These are phyloP conservation scores for Pythium brachiatum DNA, from an alignment of 352 stramenopile species.

Conservation along the genomic window DNA sequence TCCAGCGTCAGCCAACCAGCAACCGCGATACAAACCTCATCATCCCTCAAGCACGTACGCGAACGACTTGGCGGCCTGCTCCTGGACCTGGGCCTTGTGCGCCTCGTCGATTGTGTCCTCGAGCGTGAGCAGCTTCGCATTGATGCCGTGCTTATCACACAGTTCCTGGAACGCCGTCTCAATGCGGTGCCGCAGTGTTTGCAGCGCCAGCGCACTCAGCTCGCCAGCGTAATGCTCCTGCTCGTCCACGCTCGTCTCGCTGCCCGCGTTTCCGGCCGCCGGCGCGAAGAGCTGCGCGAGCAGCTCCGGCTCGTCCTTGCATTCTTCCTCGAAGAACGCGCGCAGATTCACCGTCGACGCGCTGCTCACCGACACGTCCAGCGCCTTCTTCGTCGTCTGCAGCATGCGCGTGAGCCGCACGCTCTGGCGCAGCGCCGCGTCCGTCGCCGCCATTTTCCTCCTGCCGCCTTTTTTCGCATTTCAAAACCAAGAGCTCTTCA, in stretches of 20 bases:
- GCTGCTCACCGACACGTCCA: slow-evolving; percentile 54
- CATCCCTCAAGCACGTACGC: slow-evolving; percentile 8
- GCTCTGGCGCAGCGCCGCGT: slow-evolving; percentile 18
- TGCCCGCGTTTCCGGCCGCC: not conserved
- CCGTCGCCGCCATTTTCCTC: slow-evolving; percentile 21
- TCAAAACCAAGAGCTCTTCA: slow-evolving; percentile 2
- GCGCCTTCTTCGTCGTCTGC: slow-evolving; percentile 60
- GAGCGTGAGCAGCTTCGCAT: slow-evolving; percentile 45
- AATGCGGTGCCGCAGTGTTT: slow-evolving; percentile 51
- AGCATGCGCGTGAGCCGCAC: slow-evolving; percentile 57
- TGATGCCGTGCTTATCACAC: slow-evolving; percentile 45
- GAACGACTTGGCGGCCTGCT: slow-evolving; percentile 29
- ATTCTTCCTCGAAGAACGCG: slow-evolving; percentile 50
- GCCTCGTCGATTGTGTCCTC: slow-evolving; percentile 47
- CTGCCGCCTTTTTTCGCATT: slow-evolving; percentile 8
- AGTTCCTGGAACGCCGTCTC: slow-evolving; percentile 55
- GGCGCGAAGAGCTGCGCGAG: slow-evolving; percentile 46
- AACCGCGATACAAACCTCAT: not conserved
- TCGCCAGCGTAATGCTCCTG: slow-evolving; percentile 40
- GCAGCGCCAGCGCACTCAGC: slow-evolving; percentile 46
- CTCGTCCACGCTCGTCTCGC: not conserved
- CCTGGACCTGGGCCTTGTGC: slow-evolving; percentile 37
- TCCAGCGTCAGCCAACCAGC: not conserved
- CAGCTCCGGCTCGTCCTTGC: slow-evolving; percentile 45
- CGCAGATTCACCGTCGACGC: slow-evolving; percentile 48